These are phyloP conservation scores for Trichosporon faecale DNA, from an alignment of 1,284 basidiomycete genomes.

Conservation along the genomic window DNA sequence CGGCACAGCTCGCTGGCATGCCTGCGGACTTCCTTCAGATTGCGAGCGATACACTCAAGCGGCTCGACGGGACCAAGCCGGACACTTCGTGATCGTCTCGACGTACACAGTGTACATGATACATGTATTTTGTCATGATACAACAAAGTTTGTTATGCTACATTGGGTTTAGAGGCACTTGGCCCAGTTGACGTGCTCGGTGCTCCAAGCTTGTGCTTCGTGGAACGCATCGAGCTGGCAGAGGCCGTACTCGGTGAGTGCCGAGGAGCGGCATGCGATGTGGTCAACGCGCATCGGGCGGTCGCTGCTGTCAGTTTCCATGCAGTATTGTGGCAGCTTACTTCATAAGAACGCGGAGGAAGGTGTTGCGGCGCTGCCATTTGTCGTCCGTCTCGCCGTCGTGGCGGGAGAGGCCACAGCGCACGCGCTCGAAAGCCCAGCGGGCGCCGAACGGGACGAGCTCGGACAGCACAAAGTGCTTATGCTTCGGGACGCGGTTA, in stretches of 20 bases:
- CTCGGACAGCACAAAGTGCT: constrained; percentile 35
- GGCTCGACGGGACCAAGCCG: constrained; percentile 6
- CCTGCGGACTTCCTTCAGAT: constrained; percentile 56
- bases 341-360: constrained; percentile 46
- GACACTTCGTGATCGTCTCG: background rate
- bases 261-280: constrained; percentile 60
- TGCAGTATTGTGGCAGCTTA: constrained; percentile 26
- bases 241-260: constrained; percentile 58
- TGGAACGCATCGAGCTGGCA: constrained; percentile 68
- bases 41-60: constrained; percentile 33
- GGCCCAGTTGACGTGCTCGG: constrained; percentile 58
- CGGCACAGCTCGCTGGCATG: constrained; percentile 83
- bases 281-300: constrained; percentile 32
- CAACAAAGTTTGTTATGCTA: background rate
- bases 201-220: constrained; percentile 65
- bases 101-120: background rate
- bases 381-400: constrained; percentile 16
- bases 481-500: constrained; percentile 23
- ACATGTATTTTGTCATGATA: background rate
- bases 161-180: background rate
- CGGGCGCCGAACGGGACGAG: constrained; percentile 46
- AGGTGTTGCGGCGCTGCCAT: constrained; percentile 33
- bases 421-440: constrained; percentile 42
- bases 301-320: constrained; percentile 31
- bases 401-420: constrained; percentile 40